A percentile compares a stretch with the other conserved stretches of the same genome.
Conservation (phyloP, 495 filamentous ascomycete species). For the Apodospora peruviana region DNA sequence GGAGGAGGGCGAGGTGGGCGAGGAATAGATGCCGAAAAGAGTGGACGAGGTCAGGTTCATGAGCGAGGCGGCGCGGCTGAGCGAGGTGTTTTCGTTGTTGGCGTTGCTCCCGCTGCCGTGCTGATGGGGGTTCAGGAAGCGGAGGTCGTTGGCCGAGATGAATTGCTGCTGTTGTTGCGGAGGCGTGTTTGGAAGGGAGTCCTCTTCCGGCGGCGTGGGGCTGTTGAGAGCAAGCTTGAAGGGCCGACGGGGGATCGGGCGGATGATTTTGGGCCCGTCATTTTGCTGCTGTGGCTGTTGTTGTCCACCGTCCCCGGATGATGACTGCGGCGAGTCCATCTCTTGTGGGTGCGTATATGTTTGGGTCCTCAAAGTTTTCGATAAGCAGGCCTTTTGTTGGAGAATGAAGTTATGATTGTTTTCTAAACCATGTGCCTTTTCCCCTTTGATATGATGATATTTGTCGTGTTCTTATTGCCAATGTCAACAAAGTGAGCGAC, state of each 20-base stretch:
- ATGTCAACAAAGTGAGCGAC: too few species aligned
- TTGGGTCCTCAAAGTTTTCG: too few species aligned
- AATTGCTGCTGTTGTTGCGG: conserved; percentile 12
- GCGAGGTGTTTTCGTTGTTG: conserved; percentile 20
- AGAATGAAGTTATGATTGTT: too few species aligned
- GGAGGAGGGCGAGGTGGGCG: conserved; percentile 17
- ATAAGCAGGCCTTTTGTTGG: too few species aligned
- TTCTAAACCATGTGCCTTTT: too few species aligned
- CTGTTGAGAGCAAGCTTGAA: conserved; percentile 59
- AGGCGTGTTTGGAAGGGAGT: conserved; percentile 31
- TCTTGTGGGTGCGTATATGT: too few species aligned
- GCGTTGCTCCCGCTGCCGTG: conserved; percentile 13
- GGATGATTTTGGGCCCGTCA: conserved; percentile 26
- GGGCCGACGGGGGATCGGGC: conserved; percentile 63
- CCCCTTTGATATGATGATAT: too few species aligned
- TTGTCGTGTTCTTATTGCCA: too few species aligned
- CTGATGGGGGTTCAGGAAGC: conserved; percentile 30
- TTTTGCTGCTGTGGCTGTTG: not conserved
- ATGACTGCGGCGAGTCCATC: too few species aligned
- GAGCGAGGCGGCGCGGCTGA: conserved; percentile 66
- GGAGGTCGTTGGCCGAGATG: conserved; percentile 28
- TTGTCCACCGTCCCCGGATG: not conserved
- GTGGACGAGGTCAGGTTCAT: conserved; percentile 87
- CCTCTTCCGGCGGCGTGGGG: conserved; percentile 41
- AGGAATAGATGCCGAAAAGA: conserved; percentile 84